A percentile compares a stretch with the other conserved stretches of the same genome.
phyloP scores from a whole-genome alignment of 2,329 filamentous ascomycete genomes.

The Teratosphaeriaceae sp. region DNA sequence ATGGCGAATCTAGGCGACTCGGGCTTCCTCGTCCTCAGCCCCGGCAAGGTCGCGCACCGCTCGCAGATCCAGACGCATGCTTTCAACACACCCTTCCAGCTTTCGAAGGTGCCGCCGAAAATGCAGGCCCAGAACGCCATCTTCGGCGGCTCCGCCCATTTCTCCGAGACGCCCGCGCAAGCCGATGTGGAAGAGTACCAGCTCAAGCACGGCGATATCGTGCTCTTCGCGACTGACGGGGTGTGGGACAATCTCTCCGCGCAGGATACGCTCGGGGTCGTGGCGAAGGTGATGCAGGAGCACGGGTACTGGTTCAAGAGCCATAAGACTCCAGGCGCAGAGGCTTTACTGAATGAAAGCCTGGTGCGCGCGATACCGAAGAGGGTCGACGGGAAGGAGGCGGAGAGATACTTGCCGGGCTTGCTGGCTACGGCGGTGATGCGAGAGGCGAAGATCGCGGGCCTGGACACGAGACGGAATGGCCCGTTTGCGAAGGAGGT shows the following conservation, averaged over 20 bases:
- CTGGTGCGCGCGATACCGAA: slow-evolving; percentile 18
- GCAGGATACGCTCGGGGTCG: slow-evolving; percentile 76
- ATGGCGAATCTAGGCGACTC: slow-evolving; percentile 95
- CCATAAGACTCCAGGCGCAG: slow-evolving; percentile 20
- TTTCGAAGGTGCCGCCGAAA: slow-evolving; percentile 76
- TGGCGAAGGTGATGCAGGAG: slow-evolving; percentile 61
- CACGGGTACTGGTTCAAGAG: slow-evolving; percentile 29
- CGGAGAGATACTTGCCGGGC: slow-evolving; percentile 61
- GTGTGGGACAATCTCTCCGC: slow-evolving; percentile 94
- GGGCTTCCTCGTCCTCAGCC: slow-evolving; percentile 79
- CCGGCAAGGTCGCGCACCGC: slow-evolving; percentile 76
- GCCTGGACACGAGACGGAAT: slow-evolving; percentile 72
- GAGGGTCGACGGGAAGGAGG: slow-evolving; percentile 19
- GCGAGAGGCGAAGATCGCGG: slow-evolving; percentile 75
- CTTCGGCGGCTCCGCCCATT: slow-evolving; percentile 64
- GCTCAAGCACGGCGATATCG: slow-evolving; percentile 82
- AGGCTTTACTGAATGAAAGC: slow-evolving; percentile 24
- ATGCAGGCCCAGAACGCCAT: slow-evolving; percentile 73
- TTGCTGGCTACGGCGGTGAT: slow-evolving; percentile 73
- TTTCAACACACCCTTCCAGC: slow-evolving; percentile 96
- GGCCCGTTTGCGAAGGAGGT: slow-evolving; percentile 95
- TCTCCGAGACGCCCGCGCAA: slow-evolving; percentile 78
- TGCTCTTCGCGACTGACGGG: slow-evolving; percentile 92
- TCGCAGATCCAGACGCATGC: slow-evolving; percentile 88
- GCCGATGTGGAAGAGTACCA: slow-evolving; percentile 70